Evolutionary conservation across 352 stramenopile species (phyloP).

Genomic region (Phytophthora sojae): DNA sequence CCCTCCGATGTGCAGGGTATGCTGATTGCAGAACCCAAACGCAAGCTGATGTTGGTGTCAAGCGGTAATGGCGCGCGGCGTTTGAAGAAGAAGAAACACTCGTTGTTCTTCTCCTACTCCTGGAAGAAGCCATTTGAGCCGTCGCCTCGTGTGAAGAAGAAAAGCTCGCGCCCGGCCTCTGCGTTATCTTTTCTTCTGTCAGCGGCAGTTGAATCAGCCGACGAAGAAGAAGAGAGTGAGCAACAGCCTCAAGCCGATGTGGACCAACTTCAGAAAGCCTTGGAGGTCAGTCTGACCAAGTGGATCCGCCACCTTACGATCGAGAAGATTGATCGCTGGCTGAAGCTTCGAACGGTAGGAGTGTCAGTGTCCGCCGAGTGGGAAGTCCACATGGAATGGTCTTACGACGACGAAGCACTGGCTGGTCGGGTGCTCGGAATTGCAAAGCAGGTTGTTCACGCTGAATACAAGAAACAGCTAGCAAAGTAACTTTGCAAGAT

Average conservation of each 20-base stretch:
- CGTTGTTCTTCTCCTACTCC: slow-evolving; percentile 75
- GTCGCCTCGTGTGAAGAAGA: slow-evolving; percentile 78
- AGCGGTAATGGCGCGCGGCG: slow-evolving; percentile 67
- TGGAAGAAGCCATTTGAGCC: slow-evolving; percentile 84
- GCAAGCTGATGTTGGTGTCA: slow-evolving; percentile 84
- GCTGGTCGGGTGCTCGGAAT: slow-evolving; percentile 84
- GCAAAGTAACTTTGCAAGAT: slow-evolving; percentile 22
- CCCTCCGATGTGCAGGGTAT: slow-evolving; percentile 77
- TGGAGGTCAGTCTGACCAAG: slow-evolving; percentile 56
- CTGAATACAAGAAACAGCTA: slow-evolving; percentile 66
- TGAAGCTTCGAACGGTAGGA: slow-evolving; percentile 78
- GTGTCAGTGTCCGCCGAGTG: slow-evolving; percentile 76
- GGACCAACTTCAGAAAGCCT: slow-evolving; percentile 51
- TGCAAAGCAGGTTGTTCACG: slow-evolving; percentile 79
- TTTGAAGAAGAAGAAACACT: slow-evolving; percentile 90
- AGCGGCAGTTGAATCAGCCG: slow-evolving; percentile 68
- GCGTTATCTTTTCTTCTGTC: slow-evolving; percentile 85
- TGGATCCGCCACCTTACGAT: slow-evolving; percentile 72
- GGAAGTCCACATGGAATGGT: slow-evolving; percentile 87
- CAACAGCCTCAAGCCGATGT: slow-evolving; percentile 76
- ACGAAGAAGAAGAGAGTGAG: slow-evolving; percentile 77
- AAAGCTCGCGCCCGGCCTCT: slow-evolving; percentile 66
- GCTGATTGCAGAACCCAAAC: slow-evolving; percentile 80
- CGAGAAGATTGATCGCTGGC: slow-evolving; percentile 72
- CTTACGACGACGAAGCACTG: slow-evolving; percentile 85